Percentiles rank a stretch among this genome's conserved stretches.
Evolutionary conservation across 148 eudicot species (phyloP).

Genomic region (Spergularia marina): DNA sequence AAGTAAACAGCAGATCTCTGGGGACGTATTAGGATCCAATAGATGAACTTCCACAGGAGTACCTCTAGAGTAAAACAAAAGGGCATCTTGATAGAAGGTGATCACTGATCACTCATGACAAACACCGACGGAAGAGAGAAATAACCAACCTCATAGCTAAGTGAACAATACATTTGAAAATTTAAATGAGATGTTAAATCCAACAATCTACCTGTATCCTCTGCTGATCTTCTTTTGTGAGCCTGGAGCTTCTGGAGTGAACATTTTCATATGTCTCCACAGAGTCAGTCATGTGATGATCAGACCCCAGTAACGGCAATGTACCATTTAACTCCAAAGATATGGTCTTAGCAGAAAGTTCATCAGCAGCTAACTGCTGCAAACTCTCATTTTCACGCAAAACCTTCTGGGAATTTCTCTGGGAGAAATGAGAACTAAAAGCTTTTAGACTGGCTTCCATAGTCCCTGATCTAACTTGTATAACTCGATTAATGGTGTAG

Average conservation of each 20-base stretch:
- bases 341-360: constrained; percentile 29
- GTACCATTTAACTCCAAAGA: constrained; percentile 39
- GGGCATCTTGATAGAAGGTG: not conserved
- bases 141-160: not conserved
- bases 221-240: constrained; percentile 52
- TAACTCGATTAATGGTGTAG: constrained; percentile 80
- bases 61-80: not conserved
- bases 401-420: constrained; percentile 36
- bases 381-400: constrained; percentile 46
- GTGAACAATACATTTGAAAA: not conserved
- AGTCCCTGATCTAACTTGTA: constrained; percentile 92
- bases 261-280: constrained; percentile 30
- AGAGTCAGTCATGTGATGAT: constrained; percentile 27
- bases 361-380: constrained; percentile 27
- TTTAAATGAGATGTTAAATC: not conserved
- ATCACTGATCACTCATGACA: not conserved
- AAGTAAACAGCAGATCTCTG: not conserved
- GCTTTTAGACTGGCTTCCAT: constrained; percentile 82
- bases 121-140: not conserved
- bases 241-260: constrained; percentile 29
- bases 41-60: not conserved
- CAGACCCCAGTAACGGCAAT: constrained; percentile 30
- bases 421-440: constrained; percentile 50
- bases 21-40: not conserved
- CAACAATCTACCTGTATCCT: constrained; percentile 62